phyloP scores from a whole-genome alignment of 306 rosid genomes.

The Cicer bijugum region DNA sequence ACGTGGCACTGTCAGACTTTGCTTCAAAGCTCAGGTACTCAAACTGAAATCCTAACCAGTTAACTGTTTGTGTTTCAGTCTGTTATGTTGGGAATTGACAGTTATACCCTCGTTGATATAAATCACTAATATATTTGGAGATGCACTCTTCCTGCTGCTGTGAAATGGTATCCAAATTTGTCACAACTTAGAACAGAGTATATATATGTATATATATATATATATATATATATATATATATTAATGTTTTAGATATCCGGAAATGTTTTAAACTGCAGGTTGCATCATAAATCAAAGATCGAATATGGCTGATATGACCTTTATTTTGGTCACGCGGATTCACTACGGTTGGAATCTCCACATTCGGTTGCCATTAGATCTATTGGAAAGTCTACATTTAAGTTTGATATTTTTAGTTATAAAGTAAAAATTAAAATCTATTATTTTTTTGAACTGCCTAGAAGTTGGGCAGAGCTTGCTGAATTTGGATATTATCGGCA shows the following conservation, averaged over 20 bases:
- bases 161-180: not conserved
- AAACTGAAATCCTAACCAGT: conserved; percentile 41
- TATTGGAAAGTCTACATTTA: no score
- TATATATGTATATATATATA: no score
- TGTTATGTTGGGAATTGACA: conserved; percentile 48
- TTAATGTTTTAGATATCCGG: not conserved
- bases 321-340: not conserved
- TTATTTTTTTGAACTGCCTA: no score
- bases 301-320: not conserved
- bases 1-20: conserved; percentile 70
- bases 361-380: no score
- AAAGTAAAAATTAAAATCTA: no score
- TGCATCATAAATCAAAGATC: not conserved
- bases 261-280: not conserved
- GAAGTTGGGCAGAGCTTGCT: not conserved
- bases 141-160: not conserved
- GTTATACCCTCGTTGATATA: conserved; percentile 34
- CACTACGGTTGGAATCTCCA: no score
- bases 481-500: not conserved
- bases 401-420: no score
- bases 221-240: no score
- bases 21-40: conserved; percentile 81
- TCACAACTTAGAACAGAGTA: not conserved
- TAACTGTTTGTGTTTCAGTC: conserved; percentile 30
- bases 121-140: not conserved